Evolutionary conservation across 2,329 filamentous ascomycete species (phyloP).

Genomic region (Penicillium sp.): DNA sequence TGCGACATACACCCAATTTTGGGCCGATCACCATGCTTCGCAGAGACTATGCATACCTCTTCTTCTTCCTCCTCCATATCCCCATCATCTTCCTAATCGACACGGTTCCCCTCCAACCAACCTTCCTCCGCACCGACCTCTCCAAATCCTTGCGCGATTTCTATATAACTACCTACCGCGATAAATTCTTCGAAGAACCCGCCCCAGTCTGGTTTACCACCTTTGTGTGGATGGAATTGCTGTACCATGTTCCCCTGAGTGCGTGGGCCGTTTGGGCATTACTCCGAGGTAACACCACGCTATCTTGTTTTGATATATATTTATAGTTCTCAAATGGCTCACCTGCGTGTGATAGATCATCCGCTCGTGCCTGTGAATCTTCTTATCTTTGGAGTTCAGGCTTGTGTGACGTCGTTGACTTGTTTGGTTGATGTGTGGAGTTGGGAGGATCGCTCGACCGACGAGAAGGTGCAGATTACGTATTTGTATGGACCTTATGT

Average conservation of each 20-base stretch:
- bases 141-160: constrained; percentile 53
- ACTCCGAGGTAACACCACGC: constrained; percentile 45
- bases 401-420: constrained; percentile 61
- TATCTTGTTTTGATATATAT: not conserved
- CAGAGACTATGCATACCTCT: constrained; percentile 46
- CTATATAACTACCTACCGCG: constrained; percentile 62
- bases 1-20: too few species aligned
- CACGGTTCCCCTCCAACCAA: constrained; percentile 59
- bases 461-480: constrained; percentile 51
- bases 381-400: constrained; percentile 59
- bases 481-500: constrained; percentile 60
- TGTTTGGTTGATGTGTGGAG: constrained; percentile 62
- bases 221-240: constrained; percentile 59
- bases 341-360: constrained; percentile 45
- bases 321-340: not conserved
- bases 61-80: constrained; percentile 63
- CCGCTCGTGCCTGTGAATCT: constrained; percentile 60
- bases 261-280: constrained; percentile 61
- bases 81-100: constrained; percentile 64
- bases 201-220: constrained; percentile 58
- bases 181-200: constrained; percentile 61
- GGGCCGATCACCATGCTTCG: not conserved
- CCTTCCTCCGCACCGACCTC: constrained; percentile 49
- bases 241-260: constrained; percentile 62
- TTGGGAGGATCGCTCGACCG: constrained; percentile 51